Conservation (phyloP, 371 early-diverging fungal genomes). For the Mortierella sp. region DNA sequence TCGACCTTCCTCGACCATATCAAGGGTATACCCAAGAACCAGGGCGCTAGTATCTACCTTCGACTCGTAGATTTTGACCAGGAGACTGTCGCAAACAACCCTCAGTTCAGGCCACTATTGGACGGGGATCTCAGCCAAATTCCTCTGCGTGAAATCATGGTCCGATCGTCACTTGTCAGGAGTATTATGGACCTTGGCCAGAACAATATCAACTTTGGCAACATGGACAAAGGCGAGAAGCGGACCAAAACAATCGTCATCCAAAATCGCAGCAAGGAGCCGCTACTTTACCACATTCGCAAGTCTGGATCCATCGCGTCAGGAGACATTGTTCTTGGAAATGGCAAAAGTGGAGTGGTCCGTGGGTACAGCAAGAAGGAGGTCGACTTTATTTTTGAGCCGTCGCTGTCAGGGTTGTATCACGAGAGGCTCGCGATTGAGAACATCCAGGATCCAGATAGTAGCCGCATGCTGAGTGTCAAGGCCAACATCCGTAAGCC, state of each 20-base stretch:
- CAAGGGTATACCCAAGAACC: conserved; percentile 85
- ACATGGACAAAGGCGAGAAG: conserved; percentile 89
- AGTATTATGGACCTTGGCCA: conserved; percentile 96
- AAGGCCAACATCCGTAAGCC: conserved; percentile 96
- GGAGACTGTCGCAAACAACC: conserved; percentile 68
- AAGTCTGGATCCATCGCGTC: conserved; percentile 98
- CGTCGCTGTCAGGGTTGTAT: conserved; percentile 89
- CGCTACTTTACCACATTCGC: conserved; percentile 91
- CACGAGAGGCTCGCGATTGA: conserved; percentile 91
- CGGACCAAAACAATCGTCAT: conserved; percentile 92
- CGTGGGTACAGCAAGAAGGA: conserved; percentile 94
- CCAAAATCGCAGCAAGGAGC: conserved; percentile 92
- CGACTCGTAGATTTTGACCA: conserved; percentile 86
- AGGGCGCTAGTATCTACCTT: conserved; percentile 85
- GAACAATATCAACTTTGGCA: conserved; percentile 97
- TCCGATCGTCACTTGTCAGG: conserved; percentile 87
- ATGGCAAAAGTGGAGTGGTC: conserved; percentile 88
- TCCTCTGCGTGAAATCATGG: conserved; percentile 95
- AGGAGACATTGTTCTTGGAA: conserved; percentile 88
- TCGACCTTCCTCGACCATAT: conserved; percentile 68
- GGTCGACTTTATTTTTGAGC: conserved; percentile 94
- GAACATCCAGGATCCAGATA: conserved; percentile 91
- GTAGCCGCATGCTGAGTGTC: conserved; percentile 84
- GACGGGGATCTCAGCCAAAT: conserved; percentile 73
- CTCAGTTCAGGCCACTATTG: conserved; percentile 81